Percentiles rank a stretch among this genome's conserved stretches.
phyloP scores from a whole-genome alignment of 2,329 filamentous ascomycete genomes.

The Emericellopsis cladophorae region DNA sequence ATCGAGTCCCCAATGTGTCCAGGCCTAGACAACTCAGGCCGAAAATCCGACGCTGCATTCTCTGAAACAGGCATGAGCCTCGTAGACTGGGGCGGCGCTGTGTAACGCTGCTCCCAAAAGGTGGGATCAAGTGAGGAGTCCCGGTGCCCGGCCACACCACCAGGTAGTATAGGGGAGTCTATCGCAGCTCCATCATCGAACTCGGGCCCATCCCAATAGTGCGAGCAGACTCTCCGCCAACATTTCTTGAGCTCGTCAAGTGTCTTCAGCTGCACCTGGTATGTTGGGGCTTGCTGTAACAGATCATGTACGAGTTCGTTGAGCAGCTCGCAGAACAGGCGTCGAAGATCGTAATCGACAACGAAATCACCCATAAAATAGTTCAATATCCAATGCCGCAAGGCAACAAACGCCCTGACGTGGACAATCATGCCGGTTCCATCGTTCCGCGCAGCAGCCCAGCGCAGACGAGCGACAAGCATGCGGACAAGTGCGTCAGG shows the following conservation, averaged over 20 bases:
- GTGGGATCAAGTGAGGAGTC: slow-evolving; percentile 41
- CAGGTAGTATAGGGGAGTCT: slow-evolving; percentile 59
- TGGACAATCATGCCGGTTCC: slow-evolving; percentile 88
- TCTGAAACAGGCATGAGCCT: slow-evolving; percentile 1
- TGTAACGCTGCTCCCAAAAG: slow-evolving; percentile 35
- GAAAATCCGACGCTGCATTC: slow-evolving; percentile 21
- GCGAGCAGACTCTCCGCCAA: slow-evolving; percentile 80
- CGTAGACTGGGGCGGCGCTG: slow-evolving; percentile 30
- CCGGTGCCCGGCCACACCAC: slow-evolving; percentile 55
- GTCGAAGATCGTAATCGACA: slow-evolving; percentile 57
- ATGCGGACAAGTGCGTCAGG: slow-evolving; percentile 66
- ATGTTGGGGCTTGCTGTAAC: slow-evolving; percentile 25
- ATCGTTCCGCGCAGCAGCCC: slow-evolving; percentile 70
- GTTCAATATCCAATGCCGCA: slow-evolving; percentile 95
- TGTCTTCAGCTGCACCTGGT: slow-evolving; percentile 62
- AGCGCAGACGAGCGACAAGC: slow-evolving; percentile 72
- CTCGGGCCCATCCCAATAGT: slow-evolving; percentile 75
- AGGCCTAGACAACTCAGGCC: slow-evolving; percentile 30
- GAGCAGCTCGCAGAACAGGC: slow-evolving; percentile 67
- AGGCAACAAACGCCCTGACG: slow-evolving; percentile 86
- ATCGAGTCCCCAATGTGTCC: slow-evolving; percentile 33
- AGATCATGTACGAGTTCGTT: slow-evolving; percentile 54
- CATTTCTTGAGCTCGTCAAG: slow-evolving; percentile 92
- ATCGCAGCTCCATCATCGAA: slow-evolving; percentile 48
- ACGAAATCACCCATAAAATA: slow-evolving; percentile 96